These are phyloP conservation scores for Sclerotinia nivalis DNA, from an alignment of 2,329 filamentous ascomycete genomes.

Conservation along the genomic window DNA sequence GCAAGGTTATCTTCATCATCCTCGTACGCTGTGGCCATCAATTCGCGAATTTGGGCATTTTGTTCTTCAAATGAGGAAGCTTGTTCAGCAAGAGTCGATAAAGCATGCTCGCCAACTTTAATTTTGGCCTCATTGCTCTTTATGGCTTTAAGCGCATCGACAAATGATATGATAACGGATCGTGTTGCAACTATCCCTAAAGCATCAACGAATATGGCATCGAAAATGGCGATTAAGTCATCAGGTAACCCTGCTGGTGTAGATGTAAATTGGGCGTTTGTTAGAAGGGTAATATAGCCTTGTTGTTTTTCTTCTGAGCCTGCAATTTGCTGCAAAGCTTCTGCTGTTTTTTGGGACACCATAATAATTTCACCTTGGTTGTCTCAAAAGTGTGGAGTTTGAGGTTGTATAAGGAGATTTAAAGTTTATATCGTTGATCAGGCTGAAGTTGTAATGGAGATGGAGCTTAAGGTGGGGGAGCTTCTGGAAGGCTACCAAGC, in stretches of 20 bases:
- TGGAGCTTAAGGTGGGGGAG: not conserved
- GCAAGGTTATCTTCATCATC: conserved; percentile 74
- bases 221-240: conserved; percentile 39
- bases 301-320: conserved; percentile 47
- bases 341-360: conserved; percentile 45
- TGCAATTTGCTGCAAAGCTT: conserved; percentile 48
- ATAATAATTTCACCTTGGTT: conserved; percentile 28
- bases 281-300: conserved; percentile 51
- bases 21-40: conserved; percentile 83
- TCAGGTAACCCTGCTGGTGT: conserved; percentile 29
- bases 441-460: not conserved
- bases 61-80: conserved; percentile 81
- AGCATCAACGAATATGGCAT: conserved; percentile 39
- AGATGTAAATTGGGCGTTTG: conserved; percentile 42
- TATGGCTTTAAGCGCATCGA: conserved; percentile 61
- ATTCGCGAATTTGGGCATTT: conserved; percentile 73
- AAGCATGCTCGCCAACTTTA: conserved; percentile 72
- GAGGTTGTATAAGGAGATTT: not conserved
- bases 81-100: conserved; percentile 62
- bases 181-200: conserved; percentile 41
- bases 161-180: conserved; percentile 52
- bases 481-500: conserved; percentile 9
- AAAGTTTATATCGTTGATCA: conserved; percentile 4
- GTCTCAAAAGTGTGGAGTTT: not conserved
- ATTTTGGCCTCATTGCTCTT: conserved; percentile 67